Evolutionary conservation across 768 basidiomycete species (phyloP).

Genomic region (Leucosporidium scottii): DNA sequence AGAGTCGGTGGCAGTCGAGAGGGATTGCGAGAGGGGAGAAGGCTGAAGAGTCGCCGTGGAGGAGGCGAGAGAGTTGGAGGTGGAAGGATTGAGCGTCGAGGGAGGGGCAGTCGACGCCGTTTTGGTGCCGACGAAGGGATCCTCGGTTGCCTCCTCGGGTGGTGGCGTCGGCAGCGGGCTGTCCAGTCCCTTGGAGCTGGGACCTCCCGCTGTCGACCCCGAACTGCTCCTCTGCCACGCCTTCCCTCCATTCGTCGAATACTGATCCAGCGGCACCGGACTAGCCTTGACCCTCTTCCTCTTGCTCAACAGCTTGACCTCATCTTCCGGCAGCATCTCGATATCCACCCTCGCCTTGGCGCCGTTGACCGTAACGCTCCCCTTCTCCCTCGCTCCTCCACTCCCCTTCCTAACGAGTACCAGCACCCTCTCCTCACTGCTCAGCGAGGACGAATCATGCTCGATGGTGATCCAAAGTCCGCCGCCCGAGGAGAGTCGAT

Average conservation of each 20-base stretch:
- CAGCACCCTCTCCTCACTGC: conserved; percentile 8
- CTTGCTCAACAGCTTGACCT: conserved; percentile 72
- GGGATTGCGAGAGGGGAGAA: conserved; percentile 1
- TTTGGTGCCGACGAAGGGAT: not conserved
- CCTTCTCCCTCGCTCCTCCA: conserved; percentile 1
- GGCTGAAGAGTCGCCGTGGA: not conserved
- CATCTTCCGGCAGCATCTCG: conserved; percentile 77
- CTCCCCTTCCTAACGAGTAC: conserved; percentile 12
- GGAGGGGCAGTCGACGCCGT: not conserved
- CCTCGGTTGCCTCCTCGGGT: not conserved
- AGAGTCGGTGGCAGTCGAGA: too few species aligned
- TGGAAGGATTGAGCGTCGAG: too few species aligned
- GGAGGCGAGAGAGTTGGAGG: too few species aligned
- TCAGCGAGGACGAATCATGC: conserved; percentile 60
- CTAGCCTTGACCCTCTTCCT: conserved; percentile 78
- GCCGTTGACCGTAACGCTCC: conserved; percentile 55
- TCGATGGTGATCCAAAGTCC: conserved; percentile 89
- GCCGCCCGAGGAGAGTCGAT: conserved; percentile 82
- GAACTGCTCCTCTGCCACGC: not conserved
- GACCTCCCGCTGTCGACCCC: not conserved
- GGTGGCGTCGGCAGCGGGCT: not conserved
- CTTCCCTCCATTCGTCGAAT: conserved; percentile 25
- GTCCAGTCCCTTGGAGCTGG: not conserved
- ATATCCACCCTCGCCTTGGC: conserved; percentile 73
- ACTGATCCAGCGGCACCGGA: conserved; percentile 87